Conservation (phyloP, 257 asterid genomes). For the Henckelia pumila region DNA sequence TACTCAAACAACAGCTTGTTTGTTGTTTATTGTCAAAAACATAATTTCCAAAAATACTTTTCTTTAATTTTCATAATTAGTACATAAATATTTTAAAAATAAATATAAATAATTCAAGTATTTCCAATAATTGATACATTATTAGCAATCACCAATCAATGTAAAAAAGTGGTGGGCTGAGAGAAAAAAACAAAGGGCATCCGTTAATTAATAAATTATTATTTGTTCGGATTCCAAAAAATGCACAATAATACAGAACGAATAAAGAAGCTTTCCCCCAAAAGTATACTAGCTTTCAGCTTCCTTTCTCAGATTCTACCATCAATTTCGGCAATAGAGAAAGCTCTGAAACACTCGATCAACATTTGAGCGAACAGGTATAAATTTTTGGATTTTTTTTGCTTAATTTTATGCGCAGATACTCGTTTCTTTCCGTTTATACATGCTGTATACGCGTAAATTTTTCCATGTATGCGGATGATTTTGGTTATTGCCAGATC, state of each 20-base stretch:
- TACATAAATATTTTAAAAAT: too few relatives aligned
- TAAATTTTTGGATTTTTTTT: not conserved
- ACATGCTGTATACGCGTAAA: constrained; percentile 3
- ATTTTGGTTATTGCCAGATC: constrained; percentile 28
- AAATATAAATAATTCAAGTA: not conserved
- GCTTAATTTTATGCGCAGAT: not conserved
- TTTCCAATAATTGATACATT: constrained; percentile 4
- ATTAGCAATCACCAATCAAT: constrained; percentile 6
- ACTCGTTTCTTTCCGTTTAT: not conserved
- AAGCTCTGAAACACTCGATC: constrained; percentile 26
- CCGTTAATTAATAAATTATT: constrained; percentile 30
- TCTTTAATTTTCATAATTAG: too few relatives aligned
- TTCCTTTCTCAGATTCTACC: constrained; percentile 40
- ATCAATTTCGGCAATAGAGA: constrained; percentile 24
- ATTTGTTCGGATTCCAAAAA: not conserved
- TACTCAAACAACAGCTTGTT: too few relatives aligned
- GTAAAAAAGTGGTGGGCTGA: not conserved
- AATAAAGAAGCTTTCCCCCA: constrained; percentile 18
- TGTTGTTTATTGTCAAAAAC: too few relatives aligned
- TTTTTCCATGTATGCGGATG: constrained; percentile 19
- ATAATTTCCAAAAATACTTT: too few relatives aligned
- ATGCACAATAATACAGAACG: not conserved
- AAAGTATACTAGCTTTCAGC: constrained; percentile 46
- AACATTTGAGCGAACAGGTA: constrained; percentile 31
- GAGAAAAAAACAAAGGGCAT: not conserved